phyloP scores from a whole-genome alignment of 164 flowering plant species.

The Malania oleifera region DNA sequence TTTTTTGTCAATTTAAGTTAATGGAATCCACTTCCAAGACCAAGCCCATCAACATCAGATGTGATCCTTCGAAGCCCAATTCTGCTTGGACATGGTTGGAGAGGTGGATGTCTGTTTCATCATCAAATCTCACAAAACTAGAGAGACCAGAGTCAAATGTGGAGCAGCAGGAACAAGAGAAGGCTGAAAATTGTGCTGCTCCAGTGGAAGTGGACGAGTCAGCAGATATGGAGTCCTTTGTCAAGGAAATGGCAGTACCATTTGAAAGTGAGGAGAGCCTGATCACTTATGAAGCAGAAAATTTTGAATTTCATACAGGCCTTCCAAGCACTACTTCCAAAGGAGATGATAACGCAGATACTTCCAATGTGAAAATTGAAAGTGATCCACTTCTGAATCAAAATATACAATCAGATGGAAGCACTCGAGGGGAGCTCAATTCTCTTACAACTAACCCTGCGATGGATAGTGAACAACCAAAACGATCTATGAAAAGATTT shows the following conservation, averaged over 20 bases:
- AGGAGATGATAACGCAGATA: constrained; percentile 23
- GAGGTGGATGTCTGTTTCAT: constrained; percentile 82
- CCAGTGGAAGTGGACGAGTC: constrained; percentile 24
- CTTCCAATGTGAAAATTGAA: constrained; percentile 18
- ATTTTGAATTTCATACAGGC: constrained; percentile 28
- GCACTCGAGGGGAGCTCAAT: constrained; percentile 13
- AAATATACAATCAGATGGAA: constrained; percentile 18
- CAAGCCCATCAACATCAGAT: constrained; percentile 56
- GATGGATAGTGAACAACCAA: constrained; percentile 33
- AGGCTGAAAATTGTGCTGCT: constrained; percentile 10
- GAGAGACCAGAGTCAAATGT: constrained; percentile 18
- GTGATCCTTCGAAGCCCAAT: constrained; percentile 57
- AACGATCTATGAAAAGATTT: constrained; percentile 33
- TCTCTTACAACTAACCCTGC: constrained; percentile 27
- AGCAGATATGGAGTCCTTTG: constrained; percentile 18
- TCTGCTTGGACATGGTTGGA: constrained; percentile 94
- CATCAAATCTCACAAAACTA: constrained; percentile 26
- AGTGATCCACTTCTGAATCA: constrained; percentile 17
- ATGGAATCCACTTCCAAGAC: constrained; percentile 61
- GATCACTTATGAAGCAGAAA: constrained; percentile 33
- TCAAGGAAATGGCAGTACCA: constrained; percentile 15
- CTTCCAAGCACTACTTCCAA: constrained; percentile 18
- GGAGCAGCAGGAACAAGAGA: constrained; percentile 23
- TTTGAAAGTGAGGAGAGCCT: constrained; percentile 39
- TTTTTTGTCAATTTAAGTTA: constrained; percentile 34